A percentile compares a stretch with the other conserved stretches of the same genome.
Conservation (phyloP, 345 rosid species). For the Camelina laxa region DNA sequence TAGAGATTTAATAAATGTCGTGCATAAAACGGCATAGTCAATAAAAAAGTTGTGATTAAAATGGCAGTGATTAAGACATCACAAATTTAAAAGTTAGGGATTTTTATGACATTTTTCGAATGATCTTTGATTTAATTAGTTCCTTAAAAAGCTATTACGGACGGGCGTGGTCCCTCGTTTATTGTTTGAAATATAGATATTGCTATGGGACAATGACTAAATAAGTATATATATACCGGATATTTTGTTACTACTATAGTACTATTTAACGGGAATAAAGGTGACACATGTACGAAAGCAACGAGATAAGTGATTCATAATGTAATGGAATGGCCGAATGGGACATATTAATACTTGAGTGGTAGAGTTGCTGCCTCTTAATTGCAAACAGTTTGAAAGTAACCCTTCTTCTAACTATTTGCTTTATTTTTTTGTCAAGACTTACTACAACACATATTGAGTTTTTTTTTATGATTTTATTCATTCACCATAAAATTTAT, state of each 20-base stretch:
- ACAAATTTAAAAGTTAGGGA: too few species aligned
- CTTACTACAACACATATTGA: too few species aligned
- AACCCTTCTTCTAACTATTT: conserved; percentile 1
- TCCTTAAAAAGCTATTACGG: not conserved
- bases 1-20: too few species aligned
- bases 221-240: too few species aligned
- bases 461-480: not conserved
- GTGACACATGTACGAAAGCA: not conserved
- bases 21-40: too few species aligned
- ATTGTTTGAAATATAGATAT: not conserved
- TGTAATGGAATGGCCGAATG: conserved; percentile 2
- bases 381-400: conserved; percentile 11
- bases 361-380: conserved; percentile 5
- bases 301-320: not conserved
- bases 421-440: too few species aligned
- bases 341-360: not conserved
- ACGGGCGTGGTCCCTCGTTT: not conserved
- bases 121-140: too few species aligned
- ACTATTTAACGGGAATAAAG: not conserved
- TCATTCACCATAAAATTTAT: not conserved
- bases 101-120: too few species aligned
- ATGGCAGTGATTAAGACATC: too few species aligned
- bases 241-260: too few species aligned
- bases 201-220: not conserved
- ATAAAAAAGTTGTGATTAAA: too few species aligned